Conservation (phyloP, 2,329 filamentous ascomycete species). For the Fusarium sp. region DNA sequence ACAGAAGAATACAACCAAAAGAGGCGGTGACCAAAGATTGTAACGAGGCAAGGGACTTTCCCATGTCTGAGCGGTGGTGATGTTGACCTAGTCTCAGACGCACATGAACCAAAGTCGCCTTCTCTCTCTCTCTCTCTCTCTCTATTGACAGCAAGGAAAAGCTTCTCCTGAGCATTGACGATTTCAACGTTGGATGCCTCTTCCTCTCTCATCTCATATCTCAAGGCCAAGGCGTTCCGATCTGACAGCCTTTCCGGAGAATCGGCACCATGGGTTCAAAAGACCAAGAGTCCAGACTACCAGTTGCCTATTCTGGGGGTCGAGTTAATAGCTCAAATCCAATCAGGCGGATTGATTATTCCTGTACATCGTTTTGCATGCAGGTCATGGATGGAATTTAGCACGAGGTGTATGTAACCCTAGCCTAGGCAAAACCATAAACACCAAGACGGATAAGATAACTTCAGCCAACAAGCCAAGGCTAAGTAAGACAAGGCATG, state of each 20-base stretch:
- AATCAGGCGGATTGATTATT: constrained; percentile 9
- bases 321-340: not conserved
- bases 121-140: not conserved
- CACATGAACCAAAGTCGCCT: constrained; percentile 7
- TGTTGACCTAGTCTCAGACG: constrained; percentile 15
- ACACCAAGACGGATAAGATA: constrained; percentile 7
- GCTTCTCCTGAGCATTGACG: constrained; percentile 2
- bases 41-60: not conserved
- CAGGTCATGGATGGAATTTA: constrained; percentile 16
- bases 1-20: not conserved
- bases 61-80: constrained; percentile 21
- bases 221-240: constrained; percentile 19
- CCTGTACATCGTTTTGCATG: not conserved
- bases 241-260: constrained; percentile 35
- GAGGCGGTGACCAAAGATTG: constrained; percentile 23
- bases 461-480: constrained; percentile 8
- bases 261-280: constrained; percentile 23
- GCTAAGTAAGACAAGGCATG: constrained; percentile 16
- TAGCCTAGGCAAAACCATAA: constrained; percentile 12
- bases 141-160: not conserved
- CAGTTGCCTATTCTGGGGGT: constrained; percentile 28
- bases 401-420: constrained; percentile 26
- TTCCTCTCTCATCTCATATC: not conserved
- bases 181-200: constrained; percentile 1
- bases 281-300: constrained; percentile 16